phyloP scores from a whole-genome alignment of 345 rosid species.

The Populus euphratica region DNA sequence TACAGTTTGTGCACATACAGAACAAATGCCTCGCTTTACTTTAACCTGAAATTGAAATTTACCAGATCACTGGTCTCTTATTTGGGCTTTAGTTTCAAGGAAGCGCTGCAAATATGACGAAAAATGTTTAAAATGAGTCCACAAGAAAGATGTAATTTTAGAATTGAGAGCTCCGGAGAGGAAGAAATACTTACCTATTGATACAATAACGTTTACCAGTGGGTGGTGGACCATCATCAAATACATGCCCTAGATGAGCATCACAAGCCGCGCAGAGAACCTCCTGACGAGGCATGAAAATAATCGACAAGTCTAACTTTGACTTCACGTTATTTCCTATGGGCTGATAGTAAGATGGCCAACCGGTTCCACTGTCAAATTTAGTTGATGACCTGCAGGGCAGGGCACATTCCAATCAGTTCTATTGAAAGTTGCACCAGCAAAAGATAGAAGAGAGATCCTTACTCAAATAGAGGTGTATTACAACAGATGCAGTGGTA shows the following conservation, averaged over 20 bases:
- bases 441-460: not conserved
- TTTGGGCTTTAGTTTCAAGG: conserved; percentile 41
- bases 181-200: conserved; percentile 51
- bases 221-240: conserved; percentile 84
- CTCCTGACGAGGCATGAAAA: conserved; percentile 92
- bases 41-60: not conserved
- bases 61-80: conserved; percentile 3
- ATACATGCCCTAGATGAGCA: conserved; percentile 89
- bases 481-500: conserved; percentile 84
- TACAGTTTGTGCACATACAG: not conserved
- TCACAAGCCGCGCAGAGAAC: conserved; percentile 61
- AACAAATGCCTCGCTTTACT: not conserved
- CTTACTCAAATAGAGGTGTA: conserved; percentile 78
- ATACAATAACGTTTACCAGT: conserved; percentile 83
- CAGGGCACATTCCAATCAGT: conserved; percentile 5
- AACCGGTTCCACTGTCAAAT: conserved; percentile 96
- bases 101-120: conserved; percentile 34
- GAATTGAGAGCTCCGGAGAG: not conserved
- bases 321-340: conserved; percentile 64
- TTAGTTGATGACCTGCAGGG: conserved; percentile 70
- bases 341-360: conserved; percentile 89
- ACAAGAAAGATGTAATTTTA: not conserved
- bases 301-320: conserved; percentile 64
- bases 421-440: not conserved
- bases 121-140: not conserved